A percentile compares a stretch with the other conserved stretches of the same genome.
These are phyloP conservation scores for Plectosphaerella sp. DNA, from an alignment of 2,329 filamentous ascomycete species.

Conservation along the genomic window DNA sequence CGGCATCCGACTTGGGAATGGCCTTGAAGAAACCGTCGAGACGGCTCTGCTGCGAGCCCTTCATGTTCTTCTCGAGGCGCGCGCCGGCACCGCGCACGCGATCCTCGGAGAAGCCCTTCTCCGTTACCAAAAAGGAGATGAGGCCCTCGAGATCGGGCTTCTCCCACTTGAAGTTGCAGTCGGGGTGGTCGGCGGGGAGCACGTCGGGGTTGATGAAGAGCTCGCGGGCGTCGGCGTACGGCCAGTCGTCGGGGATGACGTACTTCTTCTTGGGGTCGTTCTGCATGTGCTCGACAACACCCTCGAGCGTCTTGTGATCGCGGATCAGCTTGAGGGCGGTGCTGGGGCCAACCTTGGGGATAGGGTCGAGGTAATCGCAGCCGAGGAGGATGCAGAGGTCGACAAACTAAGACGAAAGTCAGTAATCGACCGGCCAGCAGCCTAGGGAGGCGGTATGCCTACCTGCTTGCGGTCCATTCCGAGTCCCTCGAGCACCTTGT, in stretches of 20 bases:
- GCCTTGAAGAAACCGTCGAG: constrained; percentile 97
- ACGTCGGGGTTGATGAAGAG: constrained; percentile 93
- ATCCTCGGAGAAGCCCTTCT: constrained; percentile 97
- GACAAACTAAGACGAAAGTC: constrained; percentile 64
- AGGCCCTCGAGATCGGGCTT: constrained; percentile 86
- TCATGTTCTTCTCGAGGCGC: constrained; percentile 83
- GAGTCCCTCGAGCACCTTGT: constrained; percentile 81
- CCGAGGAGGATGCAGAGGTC: constrained; percentile 96
- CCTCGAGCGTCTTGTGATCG: constrained; percentile 83
- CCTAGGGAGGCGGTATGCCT: constrained; percentile 13
- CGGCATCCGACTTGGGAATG: constrained; percentile 78
- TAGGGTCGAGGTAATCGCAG: constrained; percentile 95
- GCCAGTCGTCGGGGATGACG: constrained; percentile 92
- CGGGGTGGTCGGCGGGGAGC: constrained; percentile 71
- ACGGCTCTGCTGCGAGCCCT: constrained; percentile 83
- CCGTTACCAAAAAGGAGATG: constrained; percentile 81
- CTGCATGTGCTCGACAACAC: constrained; percentile 76
- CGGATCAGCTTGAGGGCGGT: constrained; percentile 93
- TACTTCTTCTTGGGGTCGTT: constrained; percentile 76
- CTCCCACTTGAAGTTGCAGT: constrained; percentile 98
- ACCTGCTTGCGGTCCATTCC: constrained; percentile 85
- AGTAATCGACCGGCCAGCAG: neutral
- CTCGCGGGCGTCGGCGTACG: constrained; percentile 83
- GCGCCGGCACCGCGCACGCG: constrained; percentile 76
- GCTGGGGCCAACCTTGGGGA: constrained; percentile 88